Conservation (phyloP, 2,329 filamentous ascomycete genomes). For the Paraconiothyrium sp. region DNA sequence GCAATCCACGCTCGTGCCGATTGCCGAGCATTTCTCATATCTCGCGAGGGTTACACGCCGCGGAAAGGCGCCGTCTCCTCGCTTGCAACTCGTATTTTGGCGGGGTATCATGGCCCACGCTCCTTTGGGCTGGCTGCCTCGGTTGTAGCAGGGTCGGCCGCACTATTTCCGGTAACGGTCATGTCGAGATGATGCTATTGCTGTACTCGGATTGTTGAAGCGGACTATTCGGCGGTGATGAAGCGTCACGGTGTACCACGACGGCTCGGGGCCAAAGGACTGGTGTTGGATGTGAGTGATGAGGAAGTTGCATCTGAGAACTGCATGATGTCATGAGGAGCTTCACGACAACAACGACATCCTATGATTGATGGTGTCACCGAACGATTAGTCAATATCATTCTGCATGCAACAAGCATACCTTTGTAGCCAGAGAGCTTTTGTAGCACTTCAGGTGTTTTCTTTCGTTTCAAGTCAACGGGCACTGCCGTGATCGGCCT, state of each 20-base stretch:
- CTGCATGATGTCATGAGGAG: neutral
- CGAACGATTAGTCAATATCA: neutral
- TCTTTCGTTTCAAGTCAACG: neutral
- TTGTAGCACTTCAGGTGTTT: no score
- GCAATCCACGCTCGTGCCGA: conserved; percentile 2
- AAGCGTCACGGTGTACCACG: neutral
- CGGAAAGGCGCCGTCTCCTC: neutral
- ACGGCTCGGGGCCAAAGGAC: neutral
- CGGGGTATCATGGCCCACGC: neutral
- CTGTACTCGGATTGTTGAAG: neutral
- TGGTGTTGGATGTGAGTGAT: neutral
- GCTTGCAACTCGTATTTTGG: conserved; percentile 2
- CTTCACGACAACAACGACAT: no score
- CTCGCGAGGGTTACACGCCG: neutral
- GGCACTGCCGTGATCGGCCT: conserved; percentile 9
- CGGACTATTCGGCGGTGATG: neutral
- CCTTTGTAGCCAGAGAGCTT: neutral
- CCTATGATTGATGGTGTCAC: no score
- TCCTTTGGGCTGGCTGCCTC: neutral
- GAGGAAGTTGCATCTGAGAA: neutral
- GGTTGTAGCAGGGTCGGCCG: conserved; percentile 1
- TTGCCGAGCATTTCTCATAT: conserved; percentile 4
- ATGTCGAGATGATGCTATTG: neutral
- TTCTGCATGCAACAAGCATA: neutral
- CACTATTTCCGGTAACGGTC: neutral